Evolutionary conservation across 2,329 filamentous ascomycete species (phyloP).

Genomic region (Colletotrichum sp.): DNA sequence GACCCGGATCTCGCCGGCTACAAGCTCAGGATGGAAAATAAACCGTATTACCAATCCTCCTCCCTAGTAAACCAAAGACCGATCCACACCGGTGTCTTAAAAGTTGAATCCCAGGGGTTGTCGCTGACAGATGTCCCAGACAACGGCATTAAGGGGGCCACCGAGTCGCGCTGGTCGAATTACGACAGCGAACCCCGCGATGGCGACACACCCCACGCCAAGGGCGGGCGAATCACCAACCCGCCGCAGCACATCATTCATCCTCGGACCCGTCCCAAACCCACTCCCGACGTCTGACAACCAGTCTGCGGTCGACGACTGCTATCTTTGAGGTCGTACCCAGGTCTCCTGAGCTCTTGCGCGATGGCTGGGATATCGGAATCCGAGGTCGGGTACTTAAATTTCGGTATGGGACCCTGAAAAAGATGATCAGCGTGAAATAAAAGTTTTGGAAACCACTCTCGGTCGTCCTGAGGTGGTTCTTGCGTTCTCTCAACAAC

Average conservation of each 20-base stretch:
- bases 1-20: background rate
- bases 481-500: background rate
- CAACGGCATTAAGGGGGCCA: background rate
- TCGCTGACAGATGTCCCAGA: background rate
- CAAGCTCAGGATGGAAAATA: background rate
- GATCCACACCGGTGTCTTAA: background rate
- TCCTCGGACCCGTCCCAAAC: background rate
- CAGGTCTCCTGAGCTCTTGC: background rate
- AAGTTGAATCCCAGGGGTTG: background rate
- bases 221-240: slow-evolving; percentile 13
- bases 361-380: slow-evolving; percentile 14
- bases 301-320: background rate
- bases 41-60: background rate
- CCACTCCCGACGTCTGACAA: background rate
- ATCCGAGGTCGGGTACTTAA: slow-evolving; percentile 5
- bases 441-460: background rate
- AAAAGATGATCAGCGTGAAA: no score
- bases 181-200: slow-evolving; percentile 20
- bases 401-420: background rate
- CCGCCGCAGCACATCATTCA: slow-evolving; percentile 16
- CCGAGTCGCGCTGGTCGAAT: slow-evolving; percentile 7
- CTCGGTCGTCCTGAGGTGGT: background rate
- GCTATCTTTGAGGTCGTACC: background rate
- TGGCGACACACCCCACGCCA: slow-evolving; percentile 22
- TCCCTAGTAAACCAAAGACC: no score